Evolutionary conservation across 202 grass and related monocot species (phyloP), one percentile per base, ranked within the genome.

Genomic region (Setaria viridis): DNA sequence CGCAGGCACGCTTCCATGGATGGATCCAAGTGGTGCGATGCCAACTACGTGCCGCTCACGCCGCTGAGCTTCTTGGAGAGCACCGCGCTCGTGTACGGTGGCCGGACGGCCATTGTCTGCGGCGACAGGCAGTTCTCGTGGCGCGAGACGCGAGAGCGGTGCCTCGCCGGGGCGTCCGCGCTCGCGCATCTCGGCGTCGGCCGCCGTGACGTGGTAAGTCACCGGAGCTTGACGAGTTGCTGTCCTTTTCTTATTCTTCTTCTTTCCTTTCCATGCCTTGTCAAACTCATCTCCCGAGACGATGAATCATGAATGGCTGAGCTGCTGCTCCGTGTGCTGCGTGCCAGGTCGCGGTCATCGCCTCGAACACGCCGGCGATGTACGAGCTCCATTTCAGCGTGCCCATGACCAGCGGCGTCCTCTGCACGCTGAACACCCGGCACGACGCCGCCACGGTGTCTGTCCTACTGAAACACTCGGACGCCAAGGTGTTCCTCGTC

Each of bases 1-100:
- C 7, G 0, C 7, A 3, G 30, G 85, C 5, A 32, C 30, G 1
- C 9, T 33, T 53, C 34, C 67, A 84, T 87, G 53, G 33, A 78
- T 42, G 93, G 91, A 1, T 67, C 78, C 11, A n/a, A 41, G 46
- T 62, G 20, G 20, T 88, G 85, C 74, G 58, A 13, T 9, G 94
- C 94, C 9, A 97, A 97, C 75, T 86, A 94, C 76, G 53, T 62
- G 54, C 74, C 92, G 0, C 83, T 97, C 10, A 81, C 92, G 63
- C 94, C 94, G 47, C 33, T 97, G 35, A 92, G 81, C 79, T 97
- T 97, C 80, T 50, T 97, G 63, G 90, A 94, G 81, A 90, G 90
- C 73, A 86, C 94, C 81, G 90, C 86, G 35, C 3, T 86, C 58
- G 90, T 94, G 20, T 94, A 86, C 66, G 88, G 90, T 30, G 59